Evolutionary conservation across 768 basidiomycete genomes (phyloP), one percentile per base, ranked within the genome.

Genomic region (Mycena epipterygia): DNA sequence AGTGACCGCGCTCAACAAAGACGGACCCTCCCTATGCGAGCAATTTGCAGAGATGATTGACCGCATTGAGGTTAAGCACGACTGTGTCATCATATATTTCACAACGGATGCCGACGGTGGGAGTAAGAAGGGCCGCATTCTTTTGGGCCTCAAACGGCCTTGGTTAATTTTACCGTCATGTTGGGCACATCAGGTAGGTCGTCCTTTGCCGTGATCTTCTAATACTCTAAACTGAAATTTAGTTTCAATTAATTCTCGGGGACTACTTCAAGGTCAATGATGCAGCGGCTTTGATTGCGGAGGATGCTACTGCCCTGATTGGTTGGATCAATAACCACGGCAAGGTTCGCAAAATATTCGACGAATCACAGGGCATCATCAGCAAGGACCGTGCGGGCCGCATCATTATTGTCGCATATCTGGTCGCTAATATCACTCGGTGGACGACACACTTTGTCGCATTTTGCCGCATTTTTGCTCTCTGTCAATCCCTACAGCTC

Each of bases 361-460:
- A 73, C 55, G 53, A 59, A 14, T 23, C 56, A 0, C 73, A 73
- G 37, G 41, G 19, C 2, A 27, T 19, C 2, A 57, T 68, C 30
- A 72, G 71, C 55, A 27, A 2, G 14, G 67, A 72, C 30, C 51
- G 49, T 19, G 23, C 16, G 5, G 58, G 59, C 2, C 32, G 37
- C 1, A 58, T 41, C 5, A 23, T 44, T 8, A 58, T 73, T 25
- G 69, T 73, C 9, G 58, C 58, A 5, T 71, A 71, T 33, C 30
- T 73, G 7, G 56, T 71, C 16, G 70, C 73, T 11, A 73, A 73
- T 48, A 51, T 73, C 25, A 73, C 73, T 0, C 65, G 73, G 1
- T 73, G 73, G 73, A 73, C 73, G 2, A 67, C 72, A 0, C 72
- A 73, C 46, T 64, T 21, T 25, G 21, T 59, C 16, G 63, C 72